These are phyloP conservation scores for Zea luxurians DNA, from an alignment of 176 grass and related monocot species.

Conservation along the genomic window DNA sequence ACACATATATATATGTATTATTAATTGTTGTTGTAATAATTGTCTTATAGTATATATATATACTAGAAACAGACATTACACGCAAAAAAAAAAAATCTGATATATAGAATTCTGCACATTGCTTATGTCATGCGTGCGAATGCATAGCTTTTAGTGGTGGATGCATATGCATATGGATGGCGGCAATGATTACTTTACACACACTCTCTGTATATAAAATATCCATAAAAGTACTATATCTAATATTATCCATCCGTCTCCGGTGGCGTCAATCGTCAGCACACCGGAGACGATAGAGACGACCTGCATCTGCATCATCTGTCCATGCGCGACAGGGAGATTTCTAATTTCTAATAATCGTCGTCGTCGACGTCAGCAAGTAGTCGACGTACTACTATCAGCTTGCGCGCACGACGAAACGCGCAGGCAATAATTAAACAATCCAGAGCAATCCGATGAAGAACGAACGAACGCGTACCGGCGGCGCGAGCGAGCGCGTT, in stretches of 20 bases:
- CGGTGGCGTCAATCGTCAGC: constrained; percentile 6
- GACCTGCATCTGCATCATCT: background rate
- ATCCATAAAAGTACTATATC: too few relatives aligned
- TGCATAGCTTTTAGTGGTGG: background rate
- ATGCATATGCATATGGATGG: background rate
- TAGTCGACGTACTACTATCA: too few relatives aligned
- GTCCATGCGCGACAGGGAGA: background rate
- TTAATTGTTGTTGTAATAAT: too few relatives aligned
- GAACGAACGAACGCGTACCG: constrained; percentile 2
- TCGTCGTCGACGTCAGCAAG: too few relatives aligned
- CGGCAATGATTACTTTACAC: background rate
- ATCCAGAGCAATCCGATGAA: too few relatives aligned
- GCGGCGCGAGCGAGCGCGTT: constrained; percentile 52
- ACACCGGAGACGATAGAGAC: constrained; percentile 4
- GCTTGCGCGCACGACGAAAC: too few relatives aligned
- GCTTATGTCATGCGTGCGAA: background rate
- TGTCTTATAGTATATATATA: too few relatives aligned
- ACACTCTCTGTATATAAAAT: background rate
- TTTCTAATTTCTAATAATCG: background rate
- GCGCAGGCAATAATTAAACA: too few relatives aligned
- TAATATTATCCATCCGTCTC: background rate
- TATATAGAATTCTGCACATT: background rate
- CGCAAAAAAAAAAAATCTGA: too few relatives aligned
- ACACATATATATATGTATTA: too few relatives aligned
- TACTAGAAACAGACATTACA: too few relatives aligned